These are phyloP conservation scores for Elongisporangium undulatum DNA, from an alignment of 352 stramenopile genomes.

Conservation along the genomic window DNA sequence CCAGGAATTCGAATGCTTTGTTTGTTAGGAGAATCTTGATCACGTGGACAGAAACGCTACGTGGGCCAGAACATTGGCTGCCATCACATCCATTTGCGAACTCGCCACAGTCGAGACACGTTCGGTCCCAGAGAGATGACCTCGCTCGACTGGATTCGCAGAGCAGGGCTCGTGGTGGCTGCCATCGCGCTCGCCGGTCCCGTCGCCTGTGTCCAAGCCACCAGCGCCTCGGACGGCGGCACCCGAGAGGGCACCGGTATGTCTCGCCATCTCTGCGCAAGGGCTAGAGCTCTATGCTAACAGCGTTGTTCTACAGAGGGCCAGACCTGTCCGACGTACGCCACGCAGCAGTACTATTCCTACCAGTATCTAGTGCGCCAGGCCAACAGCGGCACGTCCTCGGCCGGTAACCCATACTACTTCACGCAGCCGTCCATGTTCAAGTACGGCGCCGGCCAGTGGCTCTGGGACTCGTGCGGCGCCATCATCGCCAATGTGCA, in stretches of 20 bases:
- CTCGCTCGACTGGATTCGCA: not conserved
- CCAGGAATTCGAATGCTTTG: no score
- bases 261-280: not conserved
- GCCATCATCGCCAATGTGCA: slow-evolving; percentile 17
- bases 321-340: slow-evolving; percentile 14
- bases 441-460: slow-evolving; percentile 15
- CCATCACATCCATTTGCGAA: no score
- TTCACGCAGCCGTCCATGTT: slow-evolving; percentile 16
- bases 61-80: no score
- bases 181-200: not conserved
- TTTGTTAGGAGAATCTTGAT: no score
- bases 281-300: not conserved
- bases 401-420: slow-evolving; percentile 11
- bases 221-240: slow-evolving; percentile 6
- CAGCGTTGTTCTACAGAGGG: slow-evolving; percentile 3
- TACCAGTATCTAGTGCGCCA: slow-evolving; percentile 15
- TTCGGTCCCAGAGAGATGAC: no score
- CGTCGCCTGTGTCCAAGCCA: slow-evolving; percentile 2
- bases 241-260: slow-evolving; percentile 11
- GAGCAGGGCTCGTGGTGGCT: not conserved
- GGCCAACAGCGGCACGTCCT: slow-evolving; percentile 13
- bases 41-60: no score
- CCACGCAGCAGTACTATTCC: slow-evolving; percentile 12
- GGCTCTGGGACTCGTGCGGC: slow-evolving; percentile 15
- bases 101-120: no score